Conservation (phyloP, 768 basidiomycete species). For the Paxillus ammoniavirescens region DNA sequence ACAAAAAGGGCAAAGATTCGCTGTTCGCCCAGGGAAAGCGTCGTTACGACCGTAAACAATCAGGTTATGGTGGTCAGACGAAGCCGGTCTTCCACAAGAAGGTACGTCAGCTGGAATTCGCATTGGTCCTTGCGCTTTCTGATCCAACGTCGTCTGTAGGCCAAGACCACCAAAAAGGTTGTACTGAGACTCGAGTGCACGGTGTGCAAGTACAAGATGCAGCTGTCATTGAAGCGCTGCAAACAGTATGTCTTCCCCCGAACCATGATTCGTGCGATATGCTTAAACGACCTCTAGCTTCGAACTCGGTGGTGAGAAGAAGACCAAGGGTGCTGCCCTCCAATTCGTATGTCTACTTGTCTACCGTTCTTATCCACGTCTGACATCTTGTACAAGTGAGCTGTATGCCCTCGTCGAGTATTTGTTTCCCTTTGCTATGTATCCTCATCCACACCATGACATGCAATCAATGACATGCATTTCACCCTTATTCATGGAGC, state of each 20-base stretch:
- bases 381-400: constrained; percentile 21
- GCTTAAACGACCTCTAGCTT: constrained; percentile 53
- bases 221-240: constrained; percentile 95
- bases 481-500: background rate
- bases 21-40: constrained; percentile 98
- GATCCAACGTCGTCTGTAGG: constrained; percentile 41
- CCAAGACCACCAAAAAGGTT: constrained; percentile 99
- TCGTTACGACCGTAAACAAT: constrained; percentile 99
- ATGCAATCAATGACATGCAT: constrained; percentile 27
- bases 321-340: constrained; percentile 96
- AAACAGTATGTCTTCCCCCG: constrained; percentile 74
- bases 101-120: constrained; percentile 34
- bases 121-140: background rate
- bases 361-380: background rate
- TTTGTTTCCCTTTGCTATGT: constrained; percentile 23
- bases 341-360: constrained; percentile 69
- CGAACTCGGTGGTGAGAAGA: constrained; percentile 99
- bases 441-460: constrained; percentile 22
- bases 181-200: constrained; percentile 98
- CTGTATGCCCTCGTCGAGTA: constrained; percentile 9
- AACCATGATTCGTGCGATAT: background rate
- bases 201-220: constrained; percentile 98
- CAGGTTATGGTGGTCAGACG: constrained; percentile 99
- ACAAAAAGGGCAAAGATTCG: constrained; percentile 99
- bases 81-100: constrained; percentile 99